Base-by-base conservation (phyloP, 2,329 filamentous ascomycete species). In the Dendryphion nanum region DNA sequence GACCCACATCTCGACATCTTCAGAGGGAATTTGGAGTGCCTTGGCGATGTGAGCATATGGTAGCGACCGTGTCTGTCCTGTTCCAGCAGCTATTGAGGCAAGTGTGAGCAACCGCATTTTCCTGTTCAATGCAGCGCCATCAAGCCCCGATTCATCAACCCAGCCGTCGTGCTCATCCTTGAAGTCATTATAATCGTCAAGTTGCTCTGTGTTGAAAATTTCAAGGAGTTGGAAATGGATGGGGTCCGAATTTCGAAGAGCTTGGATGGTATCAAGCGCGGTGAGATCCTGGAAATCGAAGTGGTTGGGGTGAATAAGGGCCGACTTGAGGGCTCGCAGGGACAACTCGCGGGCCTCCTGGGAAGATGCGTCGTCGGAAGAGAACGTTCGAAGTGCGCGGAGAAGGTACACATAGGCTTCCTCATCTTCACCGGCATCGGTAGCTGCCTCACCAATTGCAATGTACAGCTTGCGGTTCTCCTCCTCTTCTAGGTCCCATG, bases 101-200 rank as follows among this genome's bases (percentile, higher is more conserved):
- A 98, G 86, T 12, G 93, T 97, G 42, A 98, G 79, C 31, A 98
- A 82, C 54, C 93, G 88, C 79, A 97, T 96, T 78, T 98, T 98
- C 68, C 86, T 88, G 76, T 89, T 82, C 51, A 97, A 79, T 46
- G 81, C 82, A 37, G 79, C 79, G 57, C 79, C 77, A 62, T 95
- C 83, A 18, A 76, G 78, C 49, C 81, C 79, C 60, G 88, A 79
- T 64, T 88, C 79, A 67, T 90, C 83, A 44, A 97, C 72, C 73
- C 89, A 95, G 47, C 84, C 86, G 49, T 86, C 79, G 70, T 95
- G 88, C 72, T 94, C 88, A 58, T 94, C 86, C 65, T 88, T 82
- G 75, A 97, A 97, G 70, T 95, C 90, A 67, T 89, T 86, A 74
- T 93, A 95, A 70, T 95, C 89, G 64, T 97, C 90, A 38, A 96